Percentiles rank a stretch among this genome's conserved stretches.
Conservation (phyloP, 2,329 filamentous ascomycete genomes). For the Aureobasidium uvarum region DNA sequence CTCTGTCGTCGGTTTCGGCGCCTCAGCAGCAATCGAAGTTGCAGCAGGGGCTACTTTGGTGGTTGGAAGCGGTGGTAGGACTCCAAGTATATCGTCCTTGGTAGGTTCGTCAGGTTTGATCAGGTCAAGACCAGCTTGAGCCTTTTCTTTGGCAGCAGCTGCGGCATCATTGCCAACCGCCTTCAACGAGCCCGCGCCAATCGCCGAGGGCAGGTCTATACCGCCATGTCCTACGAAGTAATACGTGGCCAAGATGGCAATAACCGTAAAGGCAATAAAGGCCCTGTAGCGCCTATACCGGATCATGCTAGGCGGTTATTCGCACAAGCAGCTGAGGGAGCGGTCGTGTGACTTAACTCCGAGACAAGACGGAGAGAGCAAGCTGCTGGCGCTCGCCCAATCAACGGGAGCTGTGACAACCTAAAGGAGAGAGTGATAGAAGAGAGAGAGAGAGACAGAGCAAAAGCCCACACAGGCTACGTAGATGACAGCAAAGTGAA, state of each 20-base stretch:
- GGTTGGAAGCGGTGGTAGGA: background rate
- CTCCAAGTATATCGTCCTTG: background rate
- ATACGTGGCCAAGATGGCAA: constrained; percentile 56
- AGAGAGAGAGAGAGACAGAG: background rate
- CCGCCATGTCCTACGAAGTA: constrained; percentile 44
- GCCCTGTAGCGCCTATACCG: constrained; percentile 62
- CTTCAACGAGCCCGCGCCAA: constrained; percentile 27
- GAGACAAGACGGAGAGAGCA: constrained; percentile 2
- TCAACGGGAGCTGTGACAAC: background rate
- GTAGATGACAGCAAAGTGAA: background rate
- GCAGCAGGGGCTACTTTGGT: background rate
- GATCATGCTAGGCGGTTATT: constrained; percentile 42
- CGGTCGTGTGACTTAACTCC: constrained; percentile 19
- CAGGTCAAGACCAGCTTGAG: constrained; percentile 17
- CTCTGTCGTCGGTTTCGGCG: background rate
- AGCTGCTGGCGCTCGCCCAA: background rate
- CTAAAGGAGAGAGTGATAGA: background rate
- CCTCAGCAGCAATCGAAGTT: background rate
- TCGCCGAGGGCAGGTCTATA: constrained; percentile 25
- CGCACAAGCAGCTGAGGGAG: background rate
- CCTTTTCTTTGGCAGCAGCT: background rate
- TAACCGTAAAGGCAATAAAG: constrained; percentile 56
- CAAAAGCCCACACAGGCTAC: background rate
- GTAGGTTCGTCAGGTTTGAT: constrained; percentile 10
- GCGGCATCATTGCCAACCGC: constrained; percentile 17